A percentile compares a stretch with the other conserved stretches of the same genome.
These are phyloP conservation scores for Golubevia sp. DNA, from an alignment of 1,284 basidiomycete species.

Conservation along the genomic window DNA sequence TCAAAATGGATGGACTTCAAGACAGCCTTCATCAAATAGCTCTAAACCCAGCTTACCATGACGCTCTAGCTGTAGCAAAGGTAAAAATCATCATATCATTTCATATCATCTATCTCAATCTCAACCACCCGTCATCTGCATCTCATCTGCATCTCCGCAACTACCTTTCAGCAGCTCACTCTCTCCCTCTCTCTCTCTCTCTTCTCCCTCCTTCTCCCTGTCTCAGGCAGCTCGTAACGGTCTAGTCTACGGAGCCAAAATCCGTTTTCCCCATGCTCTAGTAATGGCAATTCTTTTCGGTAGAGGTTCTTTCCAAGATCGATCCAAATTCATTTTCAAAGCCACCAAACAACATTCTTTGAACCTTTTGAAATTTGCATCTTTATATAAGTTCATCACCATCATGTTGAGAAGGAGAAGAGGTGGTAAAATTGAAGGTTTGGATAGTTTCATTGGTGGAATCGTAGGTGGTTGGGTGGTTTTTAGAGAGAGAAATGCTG, in stretches of 20 bases:
- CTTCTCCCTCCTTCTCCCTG: no score
- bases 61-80: conserved; percentile 49
- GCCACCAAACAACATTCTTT: conserved; percentile 87
- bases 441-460: conserved; percentile 91
- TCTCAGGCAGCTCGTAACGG: no score
- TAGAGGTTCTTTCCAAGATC: conserved; percentile 62
- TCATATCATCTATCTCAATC: no score
- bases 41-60: conserved; percentile 53
- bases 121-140: no score
- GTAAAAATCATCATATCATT: no score
- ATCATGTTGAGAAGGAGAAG: conserved; percentile 78
- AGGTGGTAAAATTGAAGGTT: conserved; percentile 76
- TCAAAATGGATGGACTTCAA: no score
- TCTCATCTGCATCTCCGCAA: no score
- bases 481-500: conserved; percentile 91
- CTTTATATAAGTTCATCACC: conserved; percentile 85
- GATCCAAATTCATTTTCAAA: conserved; percentile 73
- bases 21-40: conserved; percentile 12
- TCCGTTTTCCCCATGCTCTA: conserved; percentile 80
- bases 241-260: conserved; percentile 72
- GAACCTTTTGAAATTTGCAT: conserved; percentile 90
- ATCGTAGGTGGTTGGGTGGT: conserved; percentile 88
- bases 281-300: conserved; percentile 95
- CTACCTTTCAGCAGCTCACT: no score
- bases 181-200: no score